These are phyloP conservation scores for Globisporangium paddicum DNA, from an alignment of 352 stramenopile species.

Conservation along the genomic window DNA sequence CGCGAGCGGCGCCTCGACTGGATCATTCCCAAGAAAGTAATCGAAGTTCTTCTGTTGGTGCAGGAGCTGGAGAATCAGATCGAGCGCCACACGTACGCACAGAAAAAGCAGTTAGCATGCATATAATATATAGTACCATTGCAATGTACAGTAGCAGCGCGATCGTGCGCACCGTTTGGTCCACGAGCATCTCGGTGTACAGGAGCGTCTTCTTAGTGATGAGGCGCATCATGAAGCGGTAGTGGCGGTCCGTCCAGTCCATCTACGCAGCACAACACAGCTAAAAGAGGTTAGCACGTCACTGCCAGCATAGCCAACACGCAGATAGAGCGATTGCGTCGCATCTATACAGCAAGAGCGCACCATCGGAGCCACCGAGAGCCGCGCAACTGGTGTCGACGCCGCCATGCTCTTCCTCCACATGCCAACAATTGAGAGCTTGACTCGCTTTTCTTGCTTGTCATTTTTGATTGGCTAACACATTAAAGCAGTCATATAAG, in stretches of 20 bases:
- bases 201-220: constrained; percentile 92
- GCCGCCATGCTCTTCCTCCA: constrained; percentile 6
- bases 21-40: constrained; percentile 87
- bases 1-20: constrained; percentile 84
- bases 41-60: constrained; percentile 85
- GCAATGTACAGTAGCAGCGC: background rate
- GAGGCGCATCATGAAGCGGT: constrained; percentile 92
- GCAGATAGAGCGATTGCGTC: background rate
- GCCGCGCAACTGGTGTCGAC: constrained; percentile 8
- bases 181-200: constrained; percentile 99
- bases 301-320: background rate
- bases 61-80: constrained; percentile 39
- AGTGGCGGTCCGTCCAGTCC: constrained; percentile 97
- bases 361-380: constrained; percentile 17
- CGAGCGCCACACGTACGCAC: background rate
- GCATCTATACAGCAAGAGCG: background rate
- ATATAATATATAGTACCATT: too few species aligned
- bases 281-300: background rate
- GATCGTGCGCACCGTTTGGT: constrained; percentile 84
- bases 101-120: background rate
- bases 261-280: constrained; percentile 89
- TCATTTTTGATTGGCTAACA: background rate
- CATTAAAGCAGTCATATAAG: too few species aligned
- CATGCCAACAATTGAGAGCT: background rate
- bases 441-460: background rate